Evolutionary conservation across 2,329 filamentous ascomycete species (phyloP).

Genomic region (Colletotrichum brevisporum): DNA sequence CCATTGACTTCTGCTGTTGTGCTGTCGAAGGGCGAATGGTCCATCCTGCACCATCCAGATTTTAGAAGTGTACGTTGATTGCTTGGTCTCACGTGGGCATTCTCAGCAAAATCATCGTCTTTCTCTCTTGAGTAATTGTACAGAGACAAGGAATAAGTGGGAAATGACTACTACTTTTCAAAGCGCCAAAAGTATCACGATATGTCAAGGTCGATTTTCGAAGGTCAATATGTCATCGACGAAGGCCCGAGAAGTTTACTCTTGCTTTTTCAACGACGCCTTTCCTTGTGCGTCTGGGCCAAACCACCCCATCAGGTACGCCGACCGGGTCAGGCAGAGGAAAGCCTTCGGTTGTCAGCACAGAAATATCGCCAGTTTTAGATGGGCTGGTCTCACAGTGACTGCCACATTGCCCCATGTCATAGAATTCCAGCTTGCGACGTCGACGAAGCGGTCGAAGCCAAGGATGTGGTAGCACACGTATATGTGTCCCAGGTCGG

Average conservation of each 20-base stretch:
- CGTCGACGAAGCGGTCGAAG: constrained; percentile 64
- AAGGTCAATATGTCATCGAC: too few species aligned
- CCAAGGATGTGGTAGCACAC: constrained; percentile 72
- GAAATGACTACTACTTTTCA: too few species aligned
- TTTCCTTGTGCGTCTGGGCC: constrained; percentile 42
- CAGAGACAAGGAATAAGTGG: too few species aligned
- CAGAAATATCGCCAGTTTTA: neutral
- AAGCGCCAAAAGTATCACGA: too few species aligned
- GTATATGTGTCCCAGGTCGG: constrained; percentile 77
- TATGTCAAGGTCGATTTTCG: too few species aligned
- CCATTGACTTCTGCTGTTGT: too few species aligned
- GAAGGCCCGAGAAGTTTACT: neutral
- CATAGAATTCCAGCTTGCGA: constrained; percentile 76
- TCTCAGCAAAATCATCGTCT: too few species aligned
- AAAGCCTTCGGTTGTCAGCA: constrained; percentile 44
- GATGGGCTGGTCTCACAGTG: constrained; percentile 63
- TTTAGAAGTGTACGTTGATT: too few species aligned
- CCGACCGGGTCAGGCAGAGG: constrained; percentile 49
- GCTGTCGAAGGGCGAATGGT: too few species aligned
- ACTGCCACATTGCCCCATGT: constrained; percentile 81
- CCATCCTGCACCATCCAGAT: too few species aligned
- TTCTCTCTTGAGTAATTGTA: too few species aligned
- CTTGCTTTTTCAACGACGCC: constrained; percentile 38
- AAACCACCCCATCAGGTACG: constrained; percentile 51
- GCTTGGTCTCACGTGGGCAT: too few species aligned